phyloP scores from a whole-genome alignment of 345 rosid species.

The Syzygium aqueum region DNA sequence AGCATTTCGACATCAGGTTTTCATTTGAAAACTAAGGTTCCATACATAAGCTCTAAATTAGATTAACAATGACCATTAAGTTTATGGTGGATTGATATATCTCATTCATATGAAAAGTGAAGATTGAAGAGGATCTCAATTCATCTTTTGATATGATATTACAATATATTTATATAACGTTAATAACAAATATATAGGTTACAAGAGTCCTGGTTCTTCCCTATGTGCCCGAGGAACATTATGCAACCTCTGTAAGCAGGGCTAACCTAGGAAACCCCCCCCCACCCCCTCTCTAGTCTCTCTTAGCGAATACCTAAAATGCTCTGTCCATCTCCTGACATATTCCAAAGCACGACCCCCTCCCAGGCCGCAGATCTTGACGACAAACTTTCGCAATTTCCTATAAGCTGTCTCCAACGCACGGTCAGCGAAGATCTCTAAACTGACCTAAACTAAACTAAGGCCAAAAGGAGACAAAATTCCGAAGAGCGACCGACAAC shows the following conservation, averaged over 20 bases:
- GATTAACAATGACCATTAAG: not conserved
- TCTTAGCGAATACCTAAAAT: not conserved
- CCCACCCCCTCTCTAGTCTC: not conserved
- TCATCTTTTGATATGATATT: not conserved
- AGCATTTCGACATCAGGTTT: not conserved
- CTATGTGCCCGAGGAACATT: not conserved
- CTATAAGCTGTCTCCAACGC: not conserved
- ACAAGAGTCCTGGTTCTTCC: not conserved
- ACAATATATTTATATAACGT: not conserved
- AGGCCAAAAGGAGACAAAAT: not conserved
- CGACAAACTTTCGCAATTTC: not conserved
- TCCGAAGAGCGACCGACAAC: not conserved
- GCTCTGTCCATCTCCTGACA: not conserved
- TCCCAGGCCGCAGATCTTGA: not conserved
- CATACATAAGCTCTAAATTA: not conserved
- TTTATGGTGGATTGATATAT: not conserved
- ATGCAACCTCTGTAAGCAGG: not conserved
- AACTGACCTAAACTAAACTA: not conserved
- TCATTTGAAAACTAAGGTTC: not conserved
- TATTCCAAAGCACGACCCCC: not conserved
- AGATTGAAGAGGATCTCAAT: not conserved
- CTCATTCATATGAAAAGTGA: not conserved
- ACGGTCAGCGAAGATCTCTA: not conserved
- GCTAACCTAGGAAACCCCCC: not conserved
- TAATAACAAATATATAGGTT: not conserved